Evolutionary conservation across 177 flowering plant genomes (phyloP).

Genomic region (Tripterygium wilfordii): DNA sequence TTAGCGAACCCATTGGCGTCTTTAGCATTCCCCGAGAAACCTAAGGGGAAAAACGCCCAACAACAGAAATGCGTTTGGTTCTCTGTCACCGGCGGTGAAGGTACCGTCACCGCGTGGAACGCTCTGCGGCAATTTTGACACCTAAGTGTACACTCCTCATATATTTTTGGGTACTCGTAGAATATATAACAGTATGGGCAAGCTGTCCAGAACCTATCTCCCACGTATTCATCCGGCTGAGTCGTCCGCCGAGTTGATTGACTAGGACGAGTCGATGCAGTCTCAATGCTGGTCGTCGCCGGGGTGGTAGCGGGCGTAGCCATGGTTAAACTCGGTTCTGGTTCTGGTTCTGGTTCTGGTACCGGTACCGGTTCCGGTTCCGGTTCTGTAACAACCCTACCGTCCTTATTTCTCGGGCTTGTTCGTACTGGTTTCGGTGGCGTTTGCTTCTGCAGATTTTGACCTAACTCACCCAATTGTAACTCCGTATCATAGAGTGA

Average conservation of each 20-base stretch:
- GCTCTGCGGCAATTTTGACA: constrained; percentile 56
- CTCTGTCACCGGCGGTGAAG: constrained; percentile 37
- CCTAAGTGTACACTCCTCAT: constrained; percentile 43
- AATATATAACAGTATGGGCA: constrained; percentile 59
- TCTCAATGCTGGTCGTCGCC: neutral
- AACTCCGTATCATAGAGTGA: constrained; percentile 40
- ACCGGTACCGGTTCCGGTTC: neutral
- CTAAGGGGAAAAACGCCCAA: constrained; percentile 64
- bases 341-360: neutral
- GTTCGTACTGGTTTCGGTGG: constrained; percentile 10
- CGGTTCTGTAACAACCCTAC: neutral
- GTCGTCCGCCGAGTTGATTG: neutral
- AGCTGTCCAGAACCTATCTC: constrained; percentile 50
- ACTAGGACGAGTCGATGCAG: constrained; percentile 2
- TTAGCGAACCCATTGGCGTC: constrained; percentile 5
- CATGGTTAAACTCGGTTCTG: neutral
- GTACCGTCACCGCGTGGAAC: constrained; percentile 41
- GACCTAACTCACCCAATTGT: constrained; percentile 15
- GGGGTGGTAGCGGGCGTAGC: neutral
- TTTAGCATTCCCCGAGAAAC: constrained; percentile 26
- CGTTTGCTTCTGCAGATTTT: constrained; percentile 6
- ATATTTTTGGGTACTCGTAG: constrained; percentile 46
- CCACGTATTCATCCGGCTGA: constrained; percentile 7
- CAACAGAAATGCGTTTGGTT: constrained; percentile 36
- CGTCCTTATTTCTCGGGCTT: constrained; percentile 8